These are phyloP conservation scores for Auricularia sp. DNA, from an alignment of 768 basidiomycete genomes.

Conservation along the genomic window DNA sequence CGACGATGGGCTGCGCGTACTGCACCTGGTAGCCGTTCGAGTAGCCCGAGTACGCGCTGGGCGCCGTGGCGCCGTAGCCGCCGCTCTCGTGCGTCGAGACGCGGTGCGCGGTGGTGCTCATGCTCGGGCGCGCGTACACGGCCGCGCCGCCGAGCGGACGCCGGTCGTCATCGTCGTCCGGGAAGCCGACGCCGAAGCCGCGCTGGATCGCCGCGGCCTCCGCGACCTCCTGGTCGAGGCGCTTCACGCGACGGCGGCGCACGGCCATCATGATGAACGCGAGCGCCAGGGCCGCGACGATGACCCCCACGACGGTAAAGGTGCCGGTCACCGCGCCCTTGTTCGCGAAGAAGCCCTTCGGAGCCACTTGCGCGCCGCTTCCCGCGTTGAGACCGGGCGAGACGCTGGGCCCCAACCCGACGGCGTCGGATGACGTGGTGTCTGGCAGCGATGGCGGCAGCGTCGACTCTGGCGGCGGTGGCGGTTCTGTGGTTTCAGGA, in stretches of 20 bases:
- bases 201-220: conserved; percentile 41
- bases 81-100: background rate
- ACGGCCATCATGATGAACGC: conserved; percentile 38
- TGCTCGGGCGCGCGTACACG: background rate
- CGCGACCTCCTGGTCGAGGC: conserved; percentile 64
- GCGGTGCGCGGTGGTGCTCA: background rate
- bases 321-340: conserved; percentile 62
- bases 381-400: background rate
- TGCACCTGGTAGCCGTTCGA: background rate
- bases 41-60: background rate
- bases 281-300: conserved; percentile 42
- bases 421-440: background rate
- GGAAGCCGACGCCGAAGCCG: background rate
- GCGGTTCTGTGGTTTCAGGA: background rate
- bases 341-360: conserved; percentile 52
- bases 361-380: background rate
- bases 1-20: background rate
- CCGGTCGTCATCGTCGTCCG: background rate
- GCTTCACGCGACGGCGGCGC: conserved; percentile 51
- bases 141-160: background rate
- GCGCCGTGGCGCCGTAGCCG: background rate
- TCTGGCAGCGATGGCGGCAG: background rate
- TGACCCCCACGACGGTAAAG: conserved; percentile 60
- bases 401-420: background rate
- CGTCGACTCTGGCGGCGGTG: background rate